Conservation (phyloP, 495 filamentous ascomycete species). For the Neurospora sp. region DNA sequence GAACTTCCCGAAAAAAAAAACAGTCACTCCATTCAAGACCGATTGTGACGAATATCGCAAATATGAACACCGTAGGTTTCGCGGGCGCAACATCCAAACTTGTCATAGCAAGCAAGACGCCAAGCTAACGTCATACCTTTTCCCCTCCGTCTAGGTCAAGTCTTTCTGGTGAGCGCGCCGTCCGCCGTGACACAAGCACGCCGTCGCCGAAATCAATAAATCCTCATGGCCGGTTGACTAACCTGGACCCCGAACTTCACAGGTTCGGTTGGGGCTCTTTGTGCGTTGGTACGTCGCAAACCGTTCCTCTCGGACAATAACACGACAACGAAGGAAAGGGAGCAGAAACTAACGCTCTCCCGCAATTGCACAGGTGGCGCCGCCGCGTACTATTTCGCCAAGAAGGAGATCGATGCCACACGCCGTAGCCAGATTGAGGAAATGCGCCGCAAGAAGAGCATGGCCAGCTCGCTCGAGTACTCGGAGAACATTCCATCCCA, state of each 20-base stretch:
- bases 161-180: slow-evolving; percentile 46
- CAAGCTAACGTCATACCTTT: slow-evolving; percentile 13
- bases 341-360: slow-evolving; percentile 11
- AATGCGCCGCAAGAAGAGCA: slow-evolving; percentile 52
- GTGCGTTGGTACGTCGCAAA: slow-evolving; percentile 52
- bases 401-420: slow-evolving; percentile 85
- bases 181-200: neutral
- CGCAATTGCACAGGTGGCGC: slow-evolving; percentile 54
- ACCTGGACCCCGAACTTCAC: neutral
- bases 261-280: slow-evolving; percentile 85
- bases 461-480: slow-evolving; percentile 50
- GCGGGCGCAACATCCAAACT: neutral
- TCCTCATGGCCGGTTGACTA: neutral
- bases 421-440: slow-evolving; percentile 60
- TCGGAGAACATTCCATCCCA: slow-evolving; percentile 27
- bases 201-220: neutral
- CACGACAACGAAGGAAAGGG: neutral
- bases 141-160: slow-evolving; percentile 34
- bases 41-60: neutral
- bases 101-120: neutral
- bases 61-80: slow-evolving; percentile 21
- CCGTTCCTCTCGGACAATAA: neutral
- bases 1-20: neutral
- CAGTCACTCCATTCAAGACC: neutral
- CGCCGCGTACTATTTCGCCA: slow-evolving; percentile 88